Conservation (phyloP, 306 rosid species). For the Citrullus mucosospermus region DNA sequence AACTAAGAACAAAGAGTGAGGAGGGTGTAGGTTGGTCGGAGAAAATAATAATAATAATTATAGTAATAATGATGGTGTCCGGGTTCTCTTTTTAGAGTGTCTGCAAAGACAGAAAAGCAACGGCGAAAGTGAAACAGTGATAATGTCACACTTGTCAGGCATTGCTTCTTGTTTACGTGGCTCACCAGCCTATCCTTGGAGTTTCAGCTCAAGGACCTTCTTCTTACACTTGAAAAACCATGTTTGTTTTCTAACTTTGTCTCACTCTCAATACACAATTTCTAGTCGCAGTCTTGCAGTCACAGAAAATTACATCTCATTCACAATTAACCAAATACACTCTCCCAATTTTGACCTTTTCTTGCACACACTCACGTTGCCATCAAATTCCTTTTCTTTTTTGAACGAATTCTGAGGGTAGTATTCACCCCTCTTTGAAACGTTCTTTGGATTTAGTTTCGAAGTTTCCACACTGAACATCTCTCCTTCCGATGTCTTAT, state of each 20-base stretch:
- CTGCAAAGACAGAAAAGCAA: slow-evolving; percentile 23
- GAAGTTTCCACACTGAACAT: slow-evolving; percentile 6
- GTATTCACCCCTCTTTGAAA: neutral
- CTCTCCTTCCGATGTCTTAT: neutral
- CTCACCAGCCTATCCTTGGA: neutral
- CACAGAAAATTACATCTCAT: neutral
- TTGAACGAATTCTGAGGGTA: too few species aligned
- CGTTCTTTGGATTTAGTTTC: neutral
- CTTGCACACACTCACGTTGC: neutral
- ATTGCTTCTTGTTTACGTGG: neutral
- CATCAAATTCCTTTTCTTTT: neutral
- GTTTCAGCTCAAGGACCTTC: neutral
- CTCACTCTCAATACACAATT: neutral
- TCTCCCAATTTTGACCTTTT: neutral
- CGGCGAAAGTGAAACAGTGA: neutral
- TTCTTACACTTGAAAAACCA: too few species aligned
- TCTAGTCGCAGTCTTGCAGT: neutral
- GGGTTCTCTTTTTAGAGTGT: slow-evolving; percentile 8
- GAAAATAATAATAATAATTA: neutral
- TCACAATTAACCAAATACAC: neutral
- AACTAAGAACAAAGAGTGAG: neutral
- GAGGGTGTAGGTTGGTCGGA: neutral
- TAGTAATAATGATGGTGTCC: slow-evolving; percentile 2
- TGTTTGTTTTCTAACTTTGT: neutral
- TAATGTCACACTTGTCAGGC: neutral